Conservation (phyloP, 768 basidiomycete genomes). For the Phylloporus sp. region DNA sequence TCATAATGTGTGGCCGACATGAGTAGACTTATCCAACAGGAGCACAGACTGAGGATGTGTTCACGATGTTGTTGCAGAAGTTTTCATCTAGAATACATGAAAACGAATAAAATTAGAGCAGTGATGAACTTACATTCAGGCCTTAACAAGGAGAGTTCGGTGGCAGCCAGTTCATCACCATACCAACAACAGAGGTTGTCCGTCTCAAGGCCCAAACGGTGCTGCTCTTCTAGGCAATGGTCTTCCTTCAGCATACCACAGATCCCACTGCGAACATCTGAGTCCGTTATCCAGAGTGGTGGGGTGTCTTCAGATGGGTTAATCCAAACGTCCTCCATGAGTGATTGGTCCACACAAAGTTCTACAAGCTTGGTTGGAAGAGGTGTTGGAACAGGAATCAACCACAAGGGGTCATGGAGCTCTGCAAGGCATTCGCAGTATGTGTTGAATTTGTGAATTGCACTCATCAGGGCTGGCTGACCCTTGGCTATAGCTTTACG, state of each 20-base stretch:
- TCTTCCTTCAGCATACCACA: background rate
- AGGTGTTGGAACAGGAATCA: conserved; percentile 31
- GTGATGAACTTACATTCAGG: conserved; percentile 15
- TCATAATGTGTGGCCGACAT: background rate
- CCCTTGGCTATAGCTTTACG: background rate
- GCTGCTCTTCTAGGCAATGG: background rate
- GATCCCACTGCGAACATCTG: background rate
- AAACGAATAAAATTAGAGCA: too few relatives aligned
- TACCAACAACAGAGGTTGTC: conserved; percentile 38
- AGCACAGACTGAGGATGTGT: background rate
- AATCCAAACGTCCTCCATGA: too few relatives aligned
- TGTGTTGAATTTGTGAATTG: conserved; percentile 25
- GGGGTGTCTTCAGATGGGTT: conserved; percentile 20
- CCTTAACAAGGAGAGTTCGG: conserved; percentile 15
- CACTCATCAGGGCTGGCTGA: conserved; percentile 1
- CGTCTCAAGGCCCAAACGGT: background rate
- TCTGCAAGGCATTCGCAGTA: conserved; percentile 22
- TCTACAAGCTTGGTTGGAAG: conserved; percentile 30
- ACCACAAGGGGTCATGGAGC: conserved; percentile 18
- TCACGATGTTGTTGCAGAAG: background rate
- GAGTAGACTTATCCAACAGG: background rate
- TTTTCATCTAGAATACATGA: background rate
- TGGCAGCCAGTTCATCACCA: conserved; percentile 23
- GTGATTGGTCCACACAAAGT: too few relatives aligned
- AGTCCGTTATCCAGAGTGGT: conserved; percentile 2